Conservation (phyloP, 805 yeast genomes). For the Cyberlindnera veronae region DNA sequence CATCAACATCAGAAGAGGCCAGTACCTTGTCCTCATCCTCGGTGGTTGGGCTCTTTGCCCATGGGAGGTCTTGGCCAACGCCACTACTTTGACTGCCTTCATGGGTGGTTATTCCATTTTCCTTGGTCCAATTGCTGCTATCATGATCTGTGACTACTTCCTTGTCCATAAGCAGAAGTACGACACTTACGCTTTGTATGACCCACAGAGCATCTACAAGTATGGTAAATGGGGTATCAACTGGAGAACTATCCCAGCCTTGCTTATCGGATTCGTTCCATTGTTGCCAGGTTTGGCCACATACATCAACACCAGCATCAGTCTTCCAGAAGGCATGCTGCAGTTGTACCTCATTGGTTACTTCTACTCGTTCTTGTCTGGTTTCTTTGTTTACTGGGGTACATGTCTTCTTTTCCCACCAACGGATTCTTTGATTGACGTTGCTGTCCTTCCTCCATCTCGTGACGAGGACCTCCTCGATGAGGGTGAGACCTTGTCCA, state of each 20-base stretch:
- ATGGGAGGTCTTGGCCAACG: slow-evolving; percentile 18
- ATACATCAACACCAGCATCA: slow-evolving; percentile 12
- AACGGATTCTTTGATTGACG: slow-evolving; percentile 5
- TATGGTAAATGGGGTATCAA: slow-evolving; percentile 13
- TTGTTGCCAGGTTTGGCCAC: slow-evolving; percentile 16
- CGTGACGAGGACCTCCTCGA: background rate
- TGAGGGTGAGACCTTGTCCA: background rate
- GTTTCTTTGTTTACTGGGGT: slow-evolving; percentile 8
- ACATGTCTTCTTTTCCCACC: slow-evolving; percentile 14
- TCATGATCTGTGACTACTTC: slow-evolving; percentile 17
- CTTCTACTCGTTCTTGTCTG: slow-evolving; percentile 14
- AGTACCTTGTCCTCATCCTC: slow-evolving; percentile 12
- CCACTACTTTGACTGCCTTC: slow-evolving; percentile 14
- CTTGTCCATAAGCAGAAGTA: slow-evolving; percentile 13
- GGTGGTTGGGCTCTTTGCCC: slow-evolving; percentile 19
- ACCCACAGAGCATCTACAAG: slow-evolving; percentile 12
- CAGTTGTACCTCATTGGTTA: slow-evolving; percentile 15
- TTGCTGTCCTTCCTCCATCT: slow-evolving; percentile 9
- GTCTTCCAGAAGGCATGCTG: slow-evolving; percentile 7
- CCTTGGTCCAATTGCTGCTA: slow-evolving; percentile 17
- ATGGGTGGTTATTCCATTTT: slow-evolving; percentile 19
- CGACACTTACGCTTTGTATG: slow-evolving; percentile 7
- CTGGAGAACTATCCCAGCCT: slow-evolving; percentile 14
- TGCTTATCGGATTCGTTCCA: slow-evolving; percentile 15
- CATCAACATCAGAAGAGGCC: slow-evolving; percentile 59